Conservation (phyloP, 768 basidiomycete species). For the Lactifluus pinguis region DNA sequence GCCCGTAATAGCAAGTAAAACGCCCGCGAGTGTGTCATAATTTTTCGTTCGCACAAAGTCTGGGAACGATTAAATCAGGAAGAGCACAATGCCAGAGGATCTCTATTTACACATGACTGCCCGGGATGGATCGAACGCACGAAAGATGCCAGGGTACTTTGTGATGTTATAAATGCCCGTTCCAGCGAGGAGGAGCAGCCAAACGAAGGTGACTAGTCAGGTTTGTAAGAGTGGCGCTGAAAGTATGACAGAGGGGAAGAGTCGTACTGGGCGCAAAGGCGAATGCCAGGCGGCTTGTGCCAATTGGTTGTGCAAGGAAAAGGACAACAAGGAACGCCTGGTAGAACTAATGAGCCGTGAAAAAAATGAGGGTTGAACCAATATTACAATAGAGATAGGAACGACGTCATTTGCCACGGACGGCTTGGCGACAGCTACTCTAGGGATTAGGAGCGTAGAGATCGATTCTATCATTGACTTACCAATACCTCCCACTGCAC, state of each 20-base stretch:
- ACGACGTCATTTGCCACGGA: conserved; percentile 38
- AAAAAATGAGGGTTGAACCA: neutral
- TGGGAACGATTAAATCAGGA: conserved; percentile 20
- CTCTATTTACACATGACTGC: conserved; percentile 43
- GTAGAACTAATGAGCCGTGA: neutral
- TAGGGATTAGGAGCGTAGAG: neutral
- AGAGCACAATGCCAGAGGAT: neutral
- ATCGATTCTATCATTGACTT: neutral
- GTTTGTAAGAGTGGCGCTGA: neutral
- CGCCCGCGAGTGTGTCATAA: conserved; percentile 52
- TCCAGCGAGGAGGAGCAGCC: conserved; percentile 43
- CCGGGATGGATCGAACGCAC: conserved; percentile 59
- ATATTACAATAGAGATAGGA: conserved; percentile 49
- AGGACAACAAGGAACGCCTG: conserved; percentile 47
- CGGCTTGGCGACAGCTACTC: conserved; percentile 42
- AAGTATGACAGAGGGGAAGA: neutral
- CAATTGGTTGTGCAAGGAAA: conserved; percentile 52
- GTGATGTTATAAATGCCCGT: conserved; percentile 54
- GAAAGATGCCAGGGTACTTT: conserved; percentile 46
- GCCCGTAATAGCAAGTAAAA: conserved; percentile 60
- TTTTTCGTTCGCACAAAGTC: conserved; percentile 58
- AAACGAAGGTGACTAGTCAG: conserved; percentile 41
- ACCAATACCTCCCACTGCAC: conserved; percentile 55
- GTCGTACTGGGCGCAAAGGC: conserved; percentile 46
- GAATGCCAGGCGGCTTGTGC: conserved; percentile 43